Percentiles rank a stretch among this genome's conserved stretches.
Conservation (phyloP, 1,284 basidiomycete species). For the Tremellales sp. region DNA sequence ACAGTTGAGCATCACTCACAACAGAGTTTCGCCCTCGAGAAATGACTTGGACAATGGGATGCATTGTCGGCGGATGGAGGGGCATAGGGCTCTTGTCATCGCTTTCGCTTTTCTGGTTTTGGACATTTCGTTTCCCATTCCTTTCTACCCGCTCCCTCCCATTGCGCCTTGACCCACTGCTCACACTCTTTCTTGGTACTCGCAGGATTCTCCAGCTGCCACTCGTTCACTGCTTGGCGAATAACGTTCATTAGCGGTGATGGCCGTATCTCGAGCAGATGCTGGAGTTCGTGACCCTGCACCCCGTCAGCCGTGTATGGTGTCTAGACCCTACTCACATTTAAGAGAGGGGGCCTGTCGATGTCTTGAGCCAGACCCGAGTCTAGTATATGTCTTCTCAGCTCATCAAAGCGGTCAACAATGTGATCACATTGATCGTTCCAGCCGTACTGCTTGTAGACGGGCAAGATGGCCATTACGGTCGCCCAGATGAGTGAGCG, state of each 20-base stretch:
- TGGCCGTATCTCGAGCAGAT: slow-evolving; percentile 57
- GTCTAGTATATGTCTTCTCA: slow-evolving; percentile 60
- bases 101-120: slow-evolving; percentile 16
- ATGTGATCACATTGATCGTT: slow-evolving; percentile 52
- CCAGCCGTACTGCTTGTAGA: slow-evolving; percentile 57
- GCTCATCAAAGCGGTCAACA: slow-evolving; percentile 62
- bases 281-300: slow-evolving; percentile 68
- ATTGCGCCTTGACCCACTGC: slow-evolving; percentile 57
- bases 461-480: slow-evolving; percentile 62
- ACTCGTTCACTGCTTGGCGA: slow-evolving; percentile 64
- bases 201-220: slow-evolving; percentile 74
- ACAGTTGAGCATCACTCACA: too few relatives aligned
- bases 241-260: slow-evolving; percentile 67
- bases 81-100: too few relatives aligned
- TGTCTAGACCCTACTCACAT: slow-evolving; percentile 58
- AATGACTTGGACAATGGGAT: too few relatives aligned
- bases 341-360: slow-evolving; percentile 66
- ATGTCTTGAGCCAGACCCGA: slow-evolving; percentile 60
- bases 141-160: slow-evolving; percentile 24
- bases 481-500: slow-evolving; percentile 69
- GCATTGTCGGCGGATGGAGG: neutral
- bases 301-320: neutral
- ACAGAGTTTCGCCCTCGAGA: too few relatives aligned
- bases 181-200: slow-evolving; percentile 63
- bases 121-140: slow-evolving; percentile 20